Evolutionary conservation across 331 rosid species (phyloP).

Genomic region (Quercus lobata): DNA sequence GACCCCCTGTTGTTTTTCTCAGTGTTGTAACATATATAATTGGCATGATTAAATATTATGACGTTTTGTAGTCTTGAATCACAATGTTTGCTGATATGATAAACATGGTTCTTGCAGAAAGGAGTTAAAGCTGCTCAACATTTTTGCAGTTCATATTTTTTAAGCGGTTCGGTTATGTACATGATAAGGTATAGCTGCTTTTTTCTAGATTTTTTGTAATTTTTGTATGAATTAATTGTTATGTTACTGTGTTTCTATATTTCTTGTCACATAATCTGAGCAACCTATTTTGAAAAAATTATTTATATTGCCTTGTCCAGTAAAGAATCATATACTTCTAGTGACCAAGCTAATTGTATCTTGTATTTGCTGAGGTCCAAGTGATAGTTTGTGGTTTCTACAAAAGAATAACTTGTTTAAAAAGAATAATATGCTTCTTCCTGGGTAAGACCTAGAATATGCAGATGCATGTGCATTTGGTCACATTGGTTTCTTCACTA

Average conservation of each 20-base stretch:
- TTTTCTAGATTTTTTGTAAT: constrained; percentile 9
- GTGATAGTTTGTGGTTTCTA: not conserved
- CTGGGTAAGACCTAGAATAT: not conserved
- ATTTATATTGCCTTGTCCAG: not conserved
- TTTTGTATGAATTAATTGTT: not conserved
- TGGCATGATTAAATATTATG: constrained; percentile 4
- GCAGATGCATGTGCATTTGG: not conserved
- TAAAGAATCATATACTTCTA: not conserved
- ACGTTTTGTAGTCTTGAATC: not conserved
- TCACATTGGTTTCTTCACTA: not conserved
- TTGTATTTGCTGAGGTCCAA: not conserved
- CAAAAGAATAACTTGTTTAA: not conserved
- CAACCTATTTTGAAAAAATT: not conserved
- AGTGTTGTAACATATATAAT: not conserved
- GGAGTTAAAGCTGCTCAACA: constrained; percentile 79
- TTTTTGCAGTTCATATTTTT: constrained; percentile 74
- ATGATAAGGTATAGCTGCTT: constrained; percentile 68
- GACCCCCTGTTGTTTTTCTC: not conserved
- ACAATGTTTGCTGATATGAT: constrained; percentile 8
- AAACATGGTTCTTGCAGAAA: constrained; percentile 50
- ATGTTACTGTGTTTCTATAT: not conserved
- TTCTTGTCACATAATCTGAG: not conserved
- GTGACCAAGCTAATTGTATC: not conserved
- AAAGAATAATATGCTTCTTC: not conserved
- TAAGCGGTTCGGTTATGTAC: constrained; percentile 83